Base-by-base conservation (phyloP, 352 stramenopile genomes). In the Phytophthora lateralis region DNA sequence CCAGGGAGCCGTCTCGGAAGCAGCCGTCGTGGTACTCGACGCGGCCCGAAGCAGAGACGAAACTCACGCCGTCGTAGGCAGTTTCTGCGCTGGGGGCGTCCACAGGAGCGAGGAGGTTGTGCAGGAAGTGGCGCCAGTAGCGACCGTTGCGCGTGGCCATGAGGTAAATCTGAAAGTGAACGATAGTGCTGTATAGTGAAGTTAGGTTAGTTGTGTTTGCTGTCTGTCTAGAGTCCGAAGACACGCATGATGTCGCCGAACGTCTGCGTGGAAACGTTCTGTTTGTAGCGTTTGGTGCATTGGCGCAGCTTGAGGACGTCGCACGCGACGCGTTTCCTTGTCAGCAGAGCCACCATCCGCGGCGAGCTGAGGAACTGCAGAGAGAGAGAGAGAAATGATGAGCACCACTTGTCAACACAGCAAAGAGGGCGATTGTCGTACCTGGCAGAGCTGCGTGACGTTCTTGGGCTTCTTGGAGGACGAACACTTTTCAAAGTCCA, bases 401-500 rank as follows among this genome's bases (percentile, higher is more conserved):
- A 41, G 35, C 14, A 6, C 26, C 14, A 6, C 26, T 30, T 30
- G 26, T 4, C 26, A 30, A 4, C 26, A 30, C 26, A 6, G 6
- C 26, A 30, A 8, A 30, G 26, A 6, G 26, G 26, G 2, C 8
- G 10, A 17, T 44, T 44, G 5, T 39, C 27, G 17, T 54, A 89
- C 82, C 78, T 91, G 83, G 20, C 80, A 90, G 34, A 92, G 52
- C 59, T 92, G 83, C 18, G 83, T 92, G 50, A 92, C 79, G 66
- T 92, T 92, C 63, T 90, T 90, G 32, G 78, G 79, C 27, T 92
- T 90, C 39, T 67, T 79, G 24, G 80, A 80, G 46, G 71, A 69
- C 21, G 70, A 71, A 37, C 83, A 92, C 46, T 88, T 89, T 59
- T 92, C 83, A 79, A 92, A 92, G 62, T 92, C 83, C 11, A 92